Conservation (phyloP, 306 rosid species). For the Canavalia ensiformis region DNA sequence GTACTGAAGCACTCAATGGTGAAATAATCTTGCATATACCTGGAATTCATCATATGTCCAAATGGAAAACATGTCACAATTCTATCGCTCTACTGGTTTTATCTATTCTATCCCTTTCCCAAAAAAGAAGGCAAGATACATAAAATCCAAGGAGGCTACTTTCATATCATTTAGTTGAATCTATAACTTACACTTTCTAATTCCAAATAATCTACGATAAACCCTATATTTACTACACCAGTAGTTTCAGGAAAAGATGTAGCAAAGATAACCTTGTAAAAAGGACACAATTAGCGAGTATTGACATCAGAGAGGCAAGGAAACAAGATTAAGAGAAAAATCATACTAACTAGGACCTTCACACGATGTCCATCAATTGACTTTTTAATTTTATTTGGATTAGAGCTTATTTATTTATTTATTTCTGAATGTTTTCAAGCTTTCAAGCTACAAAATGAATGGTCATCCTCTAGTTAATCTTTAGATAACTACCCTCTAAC, state of each 20-base stretch:
- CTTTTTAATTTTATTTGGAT: not conserved
- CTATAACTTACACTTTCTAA: not conserved
- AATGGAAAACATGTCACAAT: conserved; percentile 27
- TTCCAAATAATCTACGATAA: conserved; percentile 35
- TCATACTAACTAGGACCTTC: not conserved
- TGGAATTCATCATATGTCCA: conserved; percentile 47
- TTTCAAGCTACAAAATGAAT: conserved; percentile 4
- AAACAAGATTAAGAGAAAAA: conserved; percentile 19
- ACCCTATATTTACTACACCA: conserved; percentile 17
- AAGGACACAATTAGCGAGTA: not conserved
- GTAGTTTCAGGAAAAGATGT: not conserved
- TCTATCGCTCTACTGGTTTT: conserved; percentile 8
- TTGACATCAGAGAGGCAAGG: not conserved
- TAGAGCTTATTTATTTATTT: not conserved
- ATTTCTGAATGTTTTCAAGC: not conserved
- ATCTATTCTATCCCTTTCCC: not conserved
- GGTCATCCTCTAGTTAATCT: not conserved
- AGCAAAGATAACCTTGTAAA: not conserved
- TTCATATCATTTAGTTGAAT: conserved; percentile 6
- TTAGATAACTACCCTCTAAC: not conserved
- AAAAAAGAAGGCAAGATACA: conserved; percentile 12
- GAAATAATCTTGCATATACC: conserved; percentile 96
- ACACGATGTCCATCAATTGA: not conserved
- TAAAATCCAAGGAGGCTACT: conserved; percentile 5
- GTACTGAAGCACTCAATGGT: conserved; percentile 90